A percentile compares a stretch with the other conserved stretches of the same genome.
These are phyloP conservation scores for Kitagawia praeruptora DNA, from an alignment of 129 eudicot species.

Conservation along the genomic window DNA sequence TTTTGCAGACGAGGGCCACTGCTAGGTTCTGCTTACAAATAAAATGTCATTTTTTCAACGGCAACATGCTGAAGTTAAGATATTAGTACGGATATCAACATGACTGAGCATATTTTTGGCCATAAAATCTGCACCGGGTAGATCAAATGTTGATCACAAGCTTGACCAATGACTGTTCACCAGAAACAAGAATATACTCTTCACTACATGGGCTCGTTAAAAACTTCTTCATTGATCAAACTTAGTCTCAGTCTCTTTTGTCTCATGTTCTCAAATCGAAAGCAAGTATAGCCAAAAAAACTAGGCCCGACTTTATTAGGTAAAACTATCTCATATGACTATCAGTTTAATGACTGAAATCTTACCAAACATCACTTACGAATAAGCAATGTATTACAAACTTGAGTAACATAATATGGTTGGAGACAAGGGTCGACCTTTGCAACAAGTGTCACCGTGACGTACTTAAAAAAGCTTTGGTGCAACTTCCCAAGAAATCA, in stretches of 20 bases:
- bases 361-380: neutral
- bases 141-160: neutral
- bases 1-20: neutral
- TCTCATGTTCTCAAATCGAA: neutral
- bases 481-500: neutral
- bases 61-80: neutral
- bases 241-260: neutral
- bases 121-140: neutral
- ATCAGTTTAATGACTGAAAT: neutral
- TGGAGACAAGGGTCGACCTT: neutral
- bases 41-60: neutral
- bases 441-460: neutral
- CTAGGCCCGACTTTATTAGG: neutral
- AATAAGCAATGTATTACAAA: neutral
- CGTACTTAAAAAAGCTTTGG: neutral
- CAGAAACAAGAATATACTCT: neutral
- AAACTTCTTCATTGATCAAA: neutral
- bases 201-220: too few relatives aligned
- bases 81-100: neutral
- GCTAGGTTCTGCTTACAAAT: neutral
- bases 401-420: neutral
- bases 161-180: neutral
- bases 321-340: neutral
- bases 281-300: neutral
- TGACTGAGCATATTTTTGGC: neutral